Evolutionary conservation across 2,329 filamentous ascomycete genomes (phyloP), one percentile per base, ranked within the genome.

Genomic region (Blumeria graminis): DNA sequence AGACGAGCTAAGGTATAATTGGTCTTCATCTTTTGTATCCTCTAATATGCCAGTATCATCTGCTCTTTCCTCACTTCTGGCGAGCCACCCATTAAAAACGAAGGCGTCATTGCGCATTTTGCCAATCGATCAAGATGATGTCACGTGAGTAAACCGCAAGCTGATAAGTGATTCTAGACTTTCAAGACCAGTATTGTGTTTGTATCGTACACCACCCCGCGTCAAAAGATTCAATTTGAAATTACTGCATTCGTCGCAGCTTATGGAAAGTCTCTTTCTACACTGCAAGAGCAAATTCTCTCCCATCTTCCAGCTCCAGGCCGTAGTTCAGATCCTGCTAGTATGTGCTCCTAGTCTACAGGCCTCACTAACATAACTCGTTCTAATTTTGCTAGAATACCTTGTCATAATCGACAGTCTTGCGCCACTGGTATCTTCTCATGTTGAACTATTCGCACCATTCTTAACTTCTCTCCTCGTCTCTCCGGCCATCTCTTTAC

Each of bases 401-500:
- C 76, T 95, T 52, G 71, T 96, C 35, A 72, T 95, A 55, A 74
- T 95, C 63, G 89, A 95, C 71, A 80, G 80, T 1, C 76, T 95
- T 13, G 82, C 89, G 65, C 74, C 78, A 3, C 73, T 94, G 3
- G 69, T 74, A 36, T 69, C 75, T 32, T 65, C 71, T 2, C 69
- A 74, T 59, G 71, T 76, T 1, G 72, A 79, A 38, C 73, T 76
- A 59, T 72, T 86, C 9, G 77, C 80, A 13, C 71, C 74, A 57
- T 88, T 86, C 65, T 80, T 92, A 55, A 84, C 81, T 28, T 78
- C 77, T 57, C 74, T 82, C 57, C 69, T 82, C 59, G 76, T 86
- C 62, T 73, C 75, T 2, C 82, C 86, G 0, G 66, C 72, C 34
- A 77, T 81, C 38, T 88, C 85, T 6, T 74, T 95, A 45, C 71